Conservation (phyloP, 257 asterid species). For the Solanum piurae region DNA sequence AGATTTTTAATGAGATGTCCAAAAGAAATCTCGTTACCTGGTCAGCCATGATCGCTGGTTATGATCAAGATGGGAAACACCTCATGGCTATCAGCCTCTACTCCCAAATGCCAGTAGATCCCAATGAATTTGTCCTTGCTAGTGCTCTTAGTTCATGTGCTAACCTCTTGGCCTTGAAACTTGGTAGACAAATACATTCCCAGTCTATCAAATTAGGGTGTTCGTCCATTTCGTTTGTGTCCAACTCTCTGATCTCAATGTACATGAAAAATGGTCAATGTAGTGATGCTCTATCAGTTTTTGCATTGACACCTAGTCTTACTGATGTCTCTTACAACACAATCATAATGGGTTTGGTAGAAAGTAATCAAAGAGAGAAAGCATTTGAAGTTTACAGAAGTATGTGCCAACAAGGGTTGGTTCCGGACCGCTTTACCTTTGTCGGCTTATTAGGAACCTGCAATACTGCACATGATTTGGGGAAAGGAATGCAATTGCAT, state of each 20-base stretch:
- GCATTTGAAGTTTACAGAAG: constrained; percentile 45
- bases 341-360: constrained; percentile 53
- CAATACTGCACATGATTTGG: constrained; percentile 18
- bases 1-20: constrained; percentile 52
- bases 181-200: constrained; percentile 58
- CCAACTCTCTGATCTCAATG: constrained; percentile 53
- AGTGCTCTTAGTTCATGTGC: constrained; percentile 71
- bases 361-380: constrained; percentile 28
- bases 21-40: constrained; percentile 48
- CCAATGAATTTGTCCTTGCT: constrained; percentile 48
- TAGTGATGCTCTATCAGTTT: constrained; percentile 39
- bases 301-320: constrained; percentile 10
- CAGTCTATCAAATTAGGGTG: constrained; percentile 39
- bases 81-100: constrained; percentile 33
- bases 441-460: constrained; percentile 47
- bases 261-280: constrained; percentile 57
- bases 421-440: constrained; percentile 68
- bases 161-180: constrained; percentile 21
- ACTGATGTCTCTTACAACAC: constrained; percentile 48
- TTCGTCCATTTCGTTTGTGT: constrained; percentile 36
- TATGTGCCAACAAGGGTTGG: constrained; percentile 33
- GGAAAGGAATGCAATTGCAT: constrained; percentile 42
- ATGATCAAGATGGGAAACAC: constrained; percentile 35
- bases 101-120: constrained; percentile 33
- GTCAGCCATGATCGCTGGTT: constrained; percentile 72